phyloP scores from a whole-genome alignment of 2,329 filamentous ascomycete genomes.

The Dactylellina leptospora region DNA sequence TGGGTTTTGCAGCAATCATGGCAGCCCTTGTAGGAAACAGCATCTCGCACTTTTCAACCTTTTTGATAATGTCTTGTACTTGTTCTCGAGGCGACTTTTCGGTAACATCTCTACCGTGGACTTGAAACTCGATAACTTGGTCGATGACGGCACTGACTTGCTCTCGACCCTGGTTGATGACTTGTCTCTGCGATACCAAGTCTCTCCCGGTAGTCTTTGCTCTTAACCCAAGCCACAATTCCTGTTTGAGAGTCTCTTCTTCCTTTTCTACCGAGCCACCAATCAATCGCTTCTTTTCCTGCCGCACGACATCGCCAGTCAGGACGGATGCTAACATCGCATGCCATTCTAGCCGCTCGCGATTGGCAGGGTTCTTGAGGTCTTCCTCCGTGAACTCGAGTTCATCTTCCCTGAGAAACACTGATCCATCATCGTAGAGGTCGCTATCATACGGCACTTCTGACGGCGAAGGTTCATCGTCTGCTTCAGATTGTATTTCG shows the following conservation, averaged over 20 bases:
- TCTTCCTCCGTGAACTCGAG: conserved; percentile 89
- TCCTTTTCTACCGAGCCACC: conserved; percentile 75
- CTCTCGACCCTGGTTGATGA: conserved; percentile 83
- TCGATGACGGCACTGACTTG: conserved; percentile 79
- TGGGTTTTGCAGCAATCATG: conserved; percentile 77
- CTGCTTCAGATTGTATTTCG: conserved; percentile 79
- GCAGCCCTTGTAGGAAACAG: conserved; percentile 83
- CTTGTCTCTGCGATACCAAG: conserved; percentile 81
- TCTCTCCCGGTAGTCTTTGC: conserved; percentile 85
- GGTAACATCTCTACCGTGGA: conserved; percentile 90
- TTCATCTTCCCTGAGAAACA: conserved; percentile 71
- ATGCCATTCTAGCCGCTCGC: conserved; percentile 95
- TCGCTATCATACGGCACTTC: conserved; percentile 84
- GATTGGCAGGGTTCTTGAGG: conserved; percentile 82
- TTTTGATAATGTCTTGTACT: conserved; percentile 85
- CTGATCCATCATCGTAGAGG: conserved; percentile 77
- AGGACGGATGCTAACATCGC: conserved; percentile 95
- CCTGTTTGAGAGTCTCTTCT: conserved; percentile 65
- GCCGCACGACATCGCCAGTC: conserved; percentile 94
- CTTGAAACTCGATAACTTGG: conserved; percentile 89
- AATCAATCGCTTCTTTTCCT: conserved; percentile 95
- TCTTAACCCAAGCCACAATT: conserved; percentile 87
- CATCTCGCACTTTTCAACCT: conserved; percentile 87
- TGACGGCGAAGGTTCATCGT: conserved; percentile 87
- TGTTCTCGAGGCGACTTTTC: conserved; percentile 88